Evolutionary conservation across 2,329 filamentous ascomycete species (phyloP), one percentile per base, ranked within the genome.

Genomic region (Aspergillus brunneoviolaceus): DNA sequence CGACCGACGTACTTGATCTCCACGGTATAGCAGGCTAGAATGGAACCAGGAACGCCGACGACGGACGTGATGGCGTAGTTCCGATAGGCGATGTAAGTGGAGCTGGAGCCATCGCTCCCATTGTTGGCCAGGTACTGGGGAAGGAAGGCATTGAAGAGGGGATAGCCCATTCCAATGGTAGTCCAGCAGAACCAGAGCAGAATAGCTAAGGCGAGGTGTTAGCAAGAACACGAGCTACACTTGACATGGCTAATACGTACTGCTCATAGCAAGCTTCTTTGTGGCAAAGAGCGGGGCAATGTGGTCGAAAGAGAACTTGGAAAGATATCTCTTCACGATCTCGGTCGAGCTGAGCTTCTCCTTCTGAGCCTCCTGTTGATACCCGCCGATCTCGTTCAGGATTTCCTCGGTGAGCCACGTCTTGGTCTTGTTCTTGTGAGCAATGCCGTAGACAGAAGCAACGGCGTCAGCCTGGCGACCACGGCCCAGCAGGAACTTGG

Each of bases 101-200:
- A 70, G 19, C 75, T 75, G 5, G 66, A 64, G 52, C 76, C 76
- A 14, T 69, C 64, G 7, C 67, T 69, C 11, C 79, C 79, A 27
- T 85, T 83, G 58, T 86, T 84, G 25, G 87, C 85, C 60, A 96
- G 85, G 70, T 95, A 95, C 67, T 95, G 90, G 0, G 92, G 92
- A n/a, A 96, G 82, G 77, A 96, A 96, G 55, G 90, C 89, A 74
- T 95, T 95, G 83, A 94, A 96, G 1, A 96, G 84, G 1, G 91
- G 91, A 70, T 94, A 96, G 2, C 88, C 91, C 86, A 96, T 89
- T 61, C 91, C 91, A 65, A 96, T 93, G 14, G 86, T 88, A 0
- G 87, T 83, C 91, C 91, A 96, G 72, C 87, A 87, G 75, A 92
- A 90, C 89, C 89, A 92, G 51, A 94, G 73, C 1, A 85, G 70